Percentiles rank a stretch among this genome's conserved stretches.
Evolutionary conservation across 2,329 filamentous ascomycete genomes (phyloP).

Genomic region (Fusarium sp.): DNA sequence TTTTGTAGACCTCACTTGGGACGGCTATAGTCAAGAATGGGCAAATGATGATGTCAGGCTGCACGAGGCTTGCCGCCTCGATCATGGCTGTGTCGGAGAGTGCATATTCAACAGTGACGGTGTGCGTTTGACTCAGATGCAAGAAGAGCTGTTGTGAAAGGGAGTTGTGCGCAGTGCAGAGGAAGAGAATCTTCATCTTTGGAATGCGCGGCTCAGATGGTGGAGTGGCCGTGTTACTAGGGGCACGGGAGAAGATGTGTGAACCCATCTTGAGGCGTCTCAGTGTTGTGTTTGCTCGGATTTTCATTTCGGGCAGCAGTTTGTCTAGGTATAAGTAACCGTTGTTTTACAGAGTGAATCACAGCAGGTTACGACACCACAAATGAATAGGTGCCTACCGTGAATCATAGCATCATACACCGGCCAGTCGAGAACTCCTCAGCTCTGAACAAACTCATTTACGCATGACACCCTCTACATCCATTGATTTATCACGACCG

Average conservation of each 20-base stretch:
- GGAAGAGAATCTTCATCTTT: conserved; percentile 31
- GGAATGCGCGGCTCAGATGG: neutral
- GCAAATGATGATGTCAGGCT: conserved; percentile 25
- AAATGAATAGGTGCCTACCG: neutral
- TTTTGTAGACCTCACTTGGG: conserved; percentile 15
- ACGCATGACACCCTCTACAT: neutral
- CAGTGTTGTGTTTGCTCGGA: neutral
- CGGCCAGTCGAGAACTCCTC: neutral
- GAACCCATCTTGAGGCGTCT: neutral
- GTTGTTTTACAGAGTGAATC: neutral
- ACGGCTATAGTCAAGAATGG: conserved; percentile 27
- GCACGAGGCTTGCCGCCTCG: conserved; percentile 19
- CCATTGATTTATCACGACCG: neutral
- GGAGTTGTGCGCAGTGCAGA: conserved; percentile 34
- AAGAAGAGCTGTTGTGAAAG: conserved; percentile 31
- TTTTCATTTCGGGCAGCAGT: neutral
- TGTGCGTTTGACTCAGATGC: conserved; percentile 12
- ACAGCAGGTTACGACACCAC: neutral
- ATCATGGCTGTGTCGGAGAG: conserved; percentile 31
- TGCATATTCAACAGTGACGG: conserved; percentile 26
- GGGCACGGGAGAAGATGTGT: neutral
- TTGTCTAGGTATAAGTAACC: conserved; percentile 7
- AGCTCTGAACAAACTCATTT: neutral
- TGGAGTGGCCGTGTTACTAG: neutral
- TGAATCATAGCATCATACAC: neutral